Percentiles rank a stretch among this genome's conserved stretches.
Conservation (phyloP, 768 basidiomycete species). For the Hirschioporus abietinus region DNA sequence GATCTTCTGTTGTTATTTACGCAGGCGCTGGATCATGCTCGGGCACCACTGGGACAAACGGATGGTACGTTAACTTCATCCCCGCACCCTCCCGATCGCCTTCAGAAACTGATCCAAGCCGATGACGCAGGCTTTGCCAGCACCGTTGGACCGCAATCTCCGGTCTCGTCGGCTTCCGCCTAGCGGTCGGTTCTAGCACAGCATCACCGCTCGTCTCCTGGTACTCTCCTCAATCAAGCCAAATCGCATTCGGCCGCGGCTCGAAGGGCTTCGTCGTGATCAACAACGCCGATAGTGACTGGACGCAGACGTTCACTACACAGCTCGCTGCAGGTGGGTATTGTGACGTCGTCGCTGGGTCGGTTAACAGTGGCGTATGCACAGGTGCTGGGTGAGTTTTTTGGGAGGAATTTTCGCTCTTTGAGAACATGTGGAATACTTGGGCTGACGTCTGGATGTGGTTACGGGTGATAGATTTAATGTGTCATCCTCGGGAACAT, state of each 20-base stretch:
- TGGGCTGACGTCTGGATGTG: not conserved
- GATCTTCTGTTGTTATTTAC: not conserved
- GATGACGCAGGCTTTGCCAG: constrained; percentile 17
- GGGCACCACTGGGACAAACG: constrained; percentile 17
- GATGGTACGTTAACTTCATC: constrained; percentile 13
- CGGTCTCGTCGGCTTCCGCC: constrained; percentile 44
- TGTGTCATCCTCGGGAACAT: constrained; percentile 37
- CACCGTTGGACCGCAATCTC: constrained; percentile 21
- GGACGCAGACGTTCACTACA: constrained; percentile 54
- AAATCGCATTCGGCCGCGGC: constrained; percentile 67
- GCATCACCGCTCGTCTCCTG: constrained; percentile 43
- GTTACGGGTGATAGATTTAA: constrained; percentile 32
- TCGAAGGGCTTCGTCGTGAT: constrained; percentile 58
- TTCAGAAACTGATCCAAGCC: not conserved
- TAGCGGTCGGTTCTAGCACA: constrained; percentile 41
- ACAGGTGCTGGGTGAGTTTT: constrained; percentile 43
- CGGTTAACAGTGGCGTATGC: constrained; percentile 35
- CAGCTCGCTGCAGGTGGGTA: constrained; percentile 53
- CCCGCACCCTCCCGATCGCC: no score
- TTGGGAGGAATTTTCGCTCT: not conserved
- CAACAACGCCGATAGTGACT: constrained; percentile 54
- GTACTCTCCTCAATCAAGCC: constrained; percentile 51
- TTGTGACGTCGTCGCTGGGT: constrained; percentile 60
- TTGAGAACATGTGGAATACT: not conserved
- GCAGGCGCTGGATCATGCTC: constrained; percentile 17